A percentile compares a stretch with the other conserved stretches of the same genome.
phyloP scores from a whole-genome alignment of 208 protist genomes.

The Willaertia magna region DNA sequence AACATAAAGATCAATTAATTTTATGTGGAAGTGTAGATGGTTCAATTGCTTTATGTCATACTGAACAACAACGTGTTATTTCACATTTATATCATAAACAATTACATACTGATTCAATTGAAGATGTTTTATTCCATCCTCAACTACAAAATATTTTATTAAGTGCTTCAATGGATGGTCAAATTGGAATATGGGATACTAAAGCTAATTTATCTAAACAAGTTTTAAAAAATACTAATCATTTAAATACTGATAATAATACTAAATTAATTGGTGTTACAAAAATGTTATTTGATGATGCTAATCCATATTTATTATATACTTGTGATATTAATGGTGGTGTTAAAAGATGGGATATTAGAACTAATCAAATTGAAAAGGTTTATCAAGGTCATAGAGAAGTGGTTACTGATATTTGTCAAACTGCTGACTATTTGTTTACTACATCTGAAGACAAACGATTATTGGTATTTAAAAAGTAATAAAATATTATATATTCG shows the following conservation, averaged over 20 bases:
- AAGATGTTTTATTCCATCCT: background rate
- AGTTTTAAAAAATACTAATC: conserved; percentile 39
- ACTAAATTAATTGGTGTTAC: background rate
- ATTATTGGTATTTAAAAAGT: background rate
- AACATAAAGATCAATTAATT: background rate
- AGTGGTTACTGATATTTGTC: background rate
- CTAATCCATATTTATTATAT: background rate
- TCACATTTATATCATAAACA: background rate
- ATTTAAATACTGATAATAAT: background rate
- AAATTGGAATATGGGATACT: conserved; percentile 52
- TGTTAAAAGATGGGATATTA: background rate
- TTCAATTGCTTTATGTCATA: background rate
- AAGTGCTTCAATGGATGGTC: conserved; percentile 43
- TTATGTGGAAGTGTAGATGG: background rate
- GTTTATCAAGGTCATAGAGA: background rate
- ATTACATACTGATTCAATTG: background rate
- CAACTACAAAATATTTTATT: conserved; percentile 23
- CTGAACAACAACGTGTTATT: background rate
- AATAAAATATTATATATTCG: background rate
- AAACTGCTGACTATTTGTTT: background rate
- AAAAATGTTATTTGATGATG: background rate
- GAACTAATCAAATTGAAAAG: background rate
- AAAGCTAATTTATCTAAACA: conserved; percentile 23
- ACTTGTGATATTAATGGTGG: background rate
- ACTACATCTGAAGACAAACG: background rate